Conservation (phyloP, 148 eudicot genomes). For the Rhododendron simsii region DNA sequence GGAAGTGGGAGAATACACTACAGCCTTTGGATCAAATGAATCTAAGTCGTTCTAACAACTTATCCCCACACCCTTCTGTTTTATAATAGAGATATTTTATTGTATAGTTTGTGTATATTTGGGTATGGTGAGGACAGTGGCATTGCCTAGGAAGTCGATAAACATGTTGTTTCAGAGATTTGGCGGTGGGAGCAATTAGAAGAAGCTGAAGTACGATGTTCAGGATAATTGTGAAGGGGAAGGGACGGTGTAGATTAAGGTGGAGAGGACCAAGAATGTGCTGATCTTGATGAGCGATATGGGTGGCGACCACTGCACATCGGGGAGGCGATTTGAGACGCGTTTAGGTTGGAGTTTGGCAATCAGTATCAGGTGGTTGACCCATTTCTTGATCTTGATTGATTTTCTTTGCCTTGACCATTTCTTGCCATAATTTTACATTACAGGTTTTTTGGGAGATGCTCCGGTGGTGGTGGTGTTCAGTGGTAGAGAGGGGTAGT, state of each 20-base stretch:
- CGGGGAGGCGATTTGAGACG: slow-evolving; percentile 85
- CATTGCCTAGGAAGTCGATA: slow-evolving; percentile 50
- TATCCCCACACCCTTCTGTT: no score
- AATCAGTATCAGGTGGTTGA: slow-evolving; percentile 68
- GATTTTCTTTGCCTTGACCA: background rate
- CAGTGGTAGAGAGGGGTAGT: no score
- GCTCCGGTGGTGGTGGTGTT: no score
- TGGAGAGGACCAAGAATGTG: slow-evolving; percentile 81
- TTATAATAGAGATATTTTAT: background rate
- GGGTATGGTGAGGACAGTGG: slow-evolving; percentile 45
- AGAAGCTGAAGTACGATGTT: slow-evolving; percentile 29
- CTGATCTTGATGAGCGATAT: slow-evolving; percentile 97
- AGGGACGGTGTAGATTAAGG: slow-evolving; percentile 75
- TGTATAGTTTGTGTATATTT: background rate
- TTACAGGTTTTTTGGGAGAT: no score
- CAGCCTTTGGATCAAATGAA: no score
- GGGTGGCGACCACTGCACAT: slow-evolving; percentile 94
- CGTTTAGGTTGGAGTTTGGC: slow-evolving; percentile 75
- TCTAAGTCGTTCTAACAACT: no score
- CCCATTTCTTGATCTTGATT: background rate
- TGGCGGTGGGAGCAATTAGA: slow-evolving; percentile 32
- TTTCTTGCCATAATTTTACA: background rate
- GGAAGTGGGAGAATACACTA: no score
- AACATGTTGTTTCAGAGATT: slow-evolving; percentile 59
- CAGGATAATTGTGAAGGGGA: slow-evolving; percentile 59